These are phyloP conservation scores for Porphyrellus cyaneotinctus DNA, from an alignment of 768 basidiomycete genomes.

Conservation along the genomic window DNA sequence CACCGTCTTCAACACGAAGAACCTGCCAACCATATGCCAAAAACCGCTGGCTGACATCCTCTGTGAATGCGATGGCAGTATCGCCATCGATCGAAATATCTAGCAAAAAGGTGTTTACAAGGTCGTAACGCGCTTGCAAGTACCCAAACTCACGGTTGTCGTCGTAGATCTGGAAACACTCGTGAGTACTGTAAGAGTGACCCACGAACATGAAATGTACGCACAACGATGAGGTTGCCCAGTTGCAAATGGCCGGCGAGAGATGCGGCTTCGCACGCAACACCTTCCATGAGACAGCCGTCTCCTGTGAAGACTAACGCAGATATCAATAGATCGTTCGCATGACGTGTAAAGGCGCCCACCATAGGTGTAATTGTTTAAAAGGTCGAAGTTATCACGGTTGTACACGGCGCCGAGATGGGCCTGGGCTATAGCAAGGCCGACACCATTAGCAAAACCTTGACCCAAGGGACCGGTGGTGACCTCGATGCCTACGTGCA, in stretches of 20 bases:
- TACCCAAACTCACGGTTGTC: slow-evolving; percentile 73
- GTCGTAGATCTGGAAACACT: slow-evolving; percentile 69
- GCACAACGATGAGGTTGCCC: slow-evolving; percentile 85
- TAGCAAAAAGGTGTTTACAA: slow-evolving; percentile 28
- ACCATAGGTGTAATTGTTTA: slow-evolving; percentile 91
- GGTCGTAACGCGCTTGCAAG: neutral
- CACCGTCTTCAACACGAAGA: slow-evolving; percentile 76
- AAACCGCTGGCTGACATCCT: slow-evolving; percentile 87
- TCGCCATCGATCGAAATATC: slow-evolving; percentile 97
- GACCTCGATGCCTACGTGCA: slow-evolving; percentile 65
- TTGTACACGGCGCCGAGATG: slow-evolving; percentile 90
- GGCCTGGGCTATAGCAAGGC: slow-evolving; percentile 89
- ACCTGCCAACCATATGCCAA: slow-evolving; percentile 93
- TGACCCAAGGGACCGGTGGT: slow-evolving; percentile 97
- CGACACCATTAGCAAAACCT: slow-evolving; percentile 90
- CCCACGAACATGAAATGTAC: slow-evolving; percentile 31
- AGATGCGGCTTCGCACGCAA: slow-evolving; percentile 87
- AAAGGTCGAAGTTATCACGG: slow-evolving; percentile 74
- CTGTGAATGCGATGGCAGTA: slow-evolving; percentile 90
- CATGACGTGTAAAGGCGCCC: slow-evolving; percentile 9
- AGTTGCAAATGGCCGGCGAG: slow-evolving; percentile 92
- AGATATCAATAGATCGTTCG: slow-evolving; percentile 1
- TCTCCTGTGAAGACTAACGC: slow-evolving; percentile 81
- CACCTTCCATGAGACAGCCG: slow-evolving; percentile 96
- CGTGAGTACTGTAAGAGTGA: slow-evolving; percentile 17